Percentiles rank a stretch among this genome's conserved stretches.
Evolutionary conservation across 176 grass and related monocot genomes (phyloP).

Genomic region (Themeda triandra): DNA sequence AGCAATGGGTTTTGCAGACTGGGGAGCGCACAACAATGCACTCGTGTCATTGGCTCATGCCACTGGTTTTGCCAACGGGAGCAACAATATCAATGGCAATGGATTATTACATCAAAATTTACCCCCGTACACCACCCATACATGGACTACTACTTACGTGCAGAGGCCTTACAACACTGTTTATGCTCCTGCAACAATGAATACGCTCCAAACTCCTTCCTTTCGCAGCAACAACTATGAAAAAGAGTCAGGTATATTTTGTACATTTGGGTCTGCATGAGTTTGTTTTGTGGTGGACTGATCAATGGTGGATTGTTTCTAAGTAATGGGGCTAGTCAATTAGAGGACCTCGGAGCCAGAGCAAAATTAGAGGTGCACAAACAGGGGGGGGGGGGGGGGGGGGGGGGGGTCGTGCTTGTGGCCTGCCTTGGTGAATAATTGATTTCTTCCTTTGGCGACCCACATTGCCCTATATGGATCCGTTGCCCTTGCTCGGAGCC

Average conservation of each 20-base stretch:
- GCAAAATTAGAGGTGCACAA: too few relatives aligned
- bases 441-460: neutral
- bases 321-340: neutral
- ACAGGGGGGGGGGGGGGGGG: too few relatives aligned
- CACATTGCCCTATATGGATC: neutral
- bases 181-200: neutral
- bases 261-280: neutral
- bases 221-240: slow-evolving; percentile 15
- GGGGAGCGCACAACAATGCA: slow-evolving; percentile 4
- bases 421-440: neutral
- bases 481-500: neutral
- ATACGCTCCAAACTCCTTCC: slow-evolving; percentile 10
- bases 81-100: slow-evolving; percentile 12
- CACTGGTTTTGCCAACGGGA: neutral
- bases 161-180: neutral
- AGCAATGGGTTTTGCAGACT: slow-evolving; percentile 23
- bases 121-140: slow-evolving; percentile 2
- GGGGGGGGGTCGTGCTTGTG: too few relatives aligned
- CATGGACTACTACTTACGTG: slow-evolving; percentile 17
- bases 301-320: neutral
- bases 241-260: slow-evolving; percentile 36
- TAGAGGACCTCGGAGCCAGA: too few relatives aligned
- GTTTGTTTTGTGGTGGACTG: neutral
- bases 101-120: slow-evolving; percentile 34
- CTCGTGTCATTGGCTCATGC: slow-evolving; percentile 13